These are phyloP conservation scores for Funneliformis mosseae DNA, from an alignment of 192 early-diverging fungal genomes.

Conservation along the genomic window DNA sequence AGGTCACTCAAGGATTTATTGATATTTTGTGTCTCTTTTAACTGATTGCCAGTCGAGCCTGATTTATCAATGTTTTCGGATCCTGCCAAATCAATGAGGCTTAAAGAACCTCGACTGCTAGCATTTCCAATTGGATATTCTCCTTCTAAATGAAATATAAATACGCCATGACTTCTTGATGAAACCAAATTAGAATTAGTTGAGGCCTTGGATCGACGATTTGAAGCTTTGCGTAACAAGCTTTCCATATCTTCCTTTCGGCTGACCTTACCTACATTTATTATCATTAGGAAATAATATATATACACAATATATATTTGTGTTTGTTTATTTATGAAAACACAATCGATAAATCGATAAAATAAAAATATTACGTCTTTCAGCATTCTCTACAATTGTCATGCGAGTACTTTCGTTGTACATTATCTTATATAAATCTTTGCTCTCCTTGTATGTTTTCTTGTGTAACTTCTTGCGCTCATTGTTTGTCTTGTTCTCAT, in stretches of 20 bases:
- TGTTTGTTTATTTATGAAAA: constrained; percentile 42
- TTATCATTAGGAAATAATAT: constrained; percentile 54
- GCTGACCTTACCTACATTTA: not conserved
- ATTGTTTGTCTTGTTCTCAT: constrained; percentile 72
- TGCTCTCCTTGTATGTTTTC: constrained; percentile 79
- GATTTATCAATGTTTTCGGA: constrained; percentile 84
- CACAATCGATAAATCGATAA: constrained; percentile 19
- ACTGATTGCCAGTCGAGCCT: constrained; percentile 83
- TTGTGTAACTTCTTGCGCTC: constrained; percentile 71
- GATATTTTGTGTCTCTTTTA: constrained; percentile 95
- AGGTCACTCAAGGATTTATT: constrained; percentile 91
- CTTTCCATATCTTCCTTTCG: not conserved
- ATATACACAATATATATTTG: too few relatives aligned
- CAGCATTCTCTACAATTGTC: not conserved
- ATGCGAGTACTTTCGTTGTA: not conserved
- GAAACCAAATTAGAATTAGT: constrained; percentile 94
- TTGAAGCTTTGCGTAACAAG: constrained; percentile 50
- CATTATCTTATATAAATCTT: constrained; percentile 61
- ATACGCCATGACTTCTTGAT: constrained; percentile 93
- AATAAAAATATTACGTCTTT: not conserved
- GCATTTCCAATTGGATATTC: constrained; percentile 75
- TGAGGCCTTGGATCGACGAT: constrained; percentile 87
- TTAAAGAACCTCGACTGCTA: constrained; percentile 73
- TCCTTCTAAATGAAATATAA: constrained; percentile 80
- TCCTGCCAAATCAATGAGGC: constrained; percentile 94